A percentile compares a stretch with the other conserved stretches of the same genome.
These are phyloP conservation scores for Combretum micranthum DNA, from an alignment of 345 rosid species.

Conservation along the genomic window DNA sequence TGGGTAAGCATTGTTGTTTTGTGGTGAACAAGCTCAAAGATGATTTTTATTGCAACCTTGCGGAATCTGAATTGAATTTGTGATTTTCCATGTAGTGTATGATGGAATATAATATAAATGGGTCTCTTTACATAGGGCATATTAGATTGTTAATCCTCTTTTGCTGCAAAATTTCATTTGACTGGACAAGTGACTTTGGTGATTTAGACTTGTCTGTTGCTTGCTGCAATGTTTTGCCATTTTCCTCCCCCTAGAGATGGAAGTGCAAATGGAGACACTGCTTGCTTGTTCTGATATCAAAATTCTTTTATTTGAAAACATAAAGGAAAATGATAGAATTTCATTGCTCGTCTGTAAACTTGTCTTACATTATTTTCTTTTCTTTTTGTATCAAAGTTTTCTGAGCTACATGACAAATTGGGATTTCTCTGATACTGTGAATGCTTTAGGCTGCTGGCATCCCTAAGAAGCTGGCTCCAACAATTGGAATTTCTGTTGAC, in stretches of 20 bases:
- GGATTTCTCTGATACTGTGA: no score
- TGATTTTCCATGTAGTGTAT: no score
- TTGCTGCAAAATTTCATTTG: neutral
- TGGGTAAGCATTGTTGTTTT: neutral
- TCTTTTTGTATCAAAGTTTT: no score
- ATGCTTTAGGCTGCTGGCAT: constrained; percentile 60
- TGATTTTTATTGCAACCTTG: no score
- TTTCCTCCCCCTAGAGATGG: neutral
- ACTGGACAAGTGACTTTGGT: neutral
- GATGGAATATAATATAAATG: no score
- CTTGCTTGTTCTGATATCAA: neutral
- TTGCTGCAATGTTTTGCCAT: no score
- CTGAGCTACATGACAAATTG: neutral
- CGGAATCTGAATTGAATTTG: no score
- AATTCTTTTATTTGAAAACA: neutral
- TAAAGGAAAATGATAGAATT: neutral
- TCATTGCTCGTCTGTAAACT: no score
- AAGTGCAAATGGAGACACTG: no score
- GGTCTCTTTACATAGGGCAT: no score
- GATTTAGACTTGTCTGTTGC: neutral
- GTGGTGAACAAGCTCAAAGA: neutral
- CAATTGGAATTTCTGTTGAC: constrained; percentile 74
- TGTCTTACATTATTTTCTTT: no score
- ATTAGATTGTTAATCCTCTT: neutral
- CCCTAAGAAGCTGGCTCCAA: constrained; percentile 78